A percentile compares a stretch with the other conserved stretches of the same genome.
phyloP scores from a whole-genome alignment of 495 filamentous ascomycete species.

The Bacidia gigantensis region DNA sequence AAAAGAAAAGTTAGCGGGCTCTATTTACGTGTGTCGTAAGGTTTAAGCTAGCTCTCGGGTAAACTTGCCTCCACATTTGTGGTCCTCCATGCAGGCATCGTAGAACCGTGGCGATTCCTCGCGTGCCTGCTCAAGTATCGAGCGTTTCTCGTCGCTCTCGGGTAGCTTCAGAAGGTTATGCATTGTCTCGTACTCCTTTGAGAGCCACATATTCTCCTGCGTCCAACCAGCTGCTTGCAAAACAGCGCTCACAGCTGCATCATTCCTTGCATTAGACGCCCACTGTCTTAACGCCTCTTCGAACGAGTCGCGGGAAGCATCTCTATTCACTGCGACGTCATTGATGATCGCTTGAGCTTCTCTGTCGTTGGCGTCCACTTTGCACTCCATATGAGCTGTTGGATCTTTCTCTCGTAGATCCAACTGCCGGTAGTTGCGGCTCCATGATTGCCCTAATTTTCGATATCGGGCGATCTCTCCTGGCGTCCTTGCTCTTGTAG shows the following conservation, averaged over 20 bases:
- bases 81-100: constrained; percentile 2
- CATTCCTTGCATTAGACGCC: neutral
- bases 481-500: neutral
- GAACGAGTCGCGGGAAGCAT: neutral
- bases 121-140: neutral
- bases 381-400: neutral
- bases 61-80: neutral
- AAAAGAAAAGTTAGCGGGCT: constrained; percentile 1
- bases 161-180: neutral
- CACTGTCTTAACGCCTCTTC: neutral
- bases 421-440: neutral
- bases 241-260: neutral
- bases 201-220: neutral
- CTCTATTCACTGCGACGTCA: no score
- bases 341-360: no score
- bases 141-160: constrained; percentile 3
- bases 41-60: neutral
- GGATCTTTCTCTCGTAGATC: neutral
- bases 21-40: neutral
- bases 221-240: neutral
- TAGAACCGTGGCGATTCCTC: neutral
- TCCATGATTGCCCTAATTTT: neutral
- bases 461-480: neutral
- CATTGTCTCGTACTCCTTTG: neutral
- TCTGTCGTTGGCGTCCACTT: no score